Evolutionary conservation across 441 rosid genomes (phyloP).

Genomic region (Gossypium davidsonii): DNA sequence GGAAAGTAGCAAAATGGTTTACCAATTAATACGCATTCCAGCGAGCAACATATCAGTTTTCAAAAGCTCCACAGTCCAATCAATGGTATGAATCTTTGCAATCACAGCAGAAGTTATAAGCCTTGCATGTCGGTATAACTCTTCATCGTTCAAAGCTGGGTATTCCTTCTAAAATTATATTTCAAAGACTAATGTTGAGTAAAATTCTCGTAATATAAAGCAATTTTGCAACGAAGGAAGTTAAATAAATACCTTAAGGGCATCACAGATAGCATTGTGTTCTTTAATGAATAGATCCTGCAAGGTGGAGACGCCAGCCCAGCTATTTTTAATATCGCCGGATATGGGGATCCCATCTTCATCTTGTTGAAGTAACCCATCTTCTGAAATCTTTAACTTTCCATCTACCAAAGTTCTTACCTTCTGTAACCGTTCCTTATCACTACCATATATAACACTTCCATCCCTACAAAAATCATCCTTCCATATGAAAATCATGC

Average conservation of each 20-base stretch:
- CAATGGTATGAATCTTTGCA: constrained; percentile 79
- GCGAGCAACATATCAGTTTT: constrained; percentile 57
- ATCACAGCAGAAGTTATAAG: constrained; percentile 73
- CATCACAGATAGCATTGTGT: constrained; percentile 59
- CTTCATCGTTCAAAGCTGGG: constrained; percentile 43
- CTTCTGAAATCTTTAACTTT: constrained; percentile 48
- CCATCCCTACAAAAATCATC: constrained; percentile 44
- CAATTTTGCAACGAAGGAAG: too few relatives aligned
- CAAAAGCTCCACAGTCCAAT: constrained; percentile 77
- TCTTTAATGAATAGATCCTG: constrained; percentile 59
- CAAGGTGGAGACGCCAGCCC: constrained; percentile 60
- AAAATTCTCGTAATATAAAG: background rate
- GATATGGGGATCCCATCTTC: constrained; percentile 40
- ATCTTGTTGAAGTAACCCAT: constrained; percentile 47
- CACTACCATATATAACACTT: constrained; percentile 58
- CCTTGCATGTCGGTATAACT: constrained; percentile 51
- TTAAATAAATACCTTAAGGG: constrained; percentile 34
- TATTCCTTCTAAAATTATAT: constrained; percentile 30
- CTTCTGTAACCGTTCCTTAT: constrained; percentile 26
- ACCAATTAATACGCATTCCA: constrained; percentile 67
- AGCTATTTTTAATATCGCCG: constrained; percentile 60
- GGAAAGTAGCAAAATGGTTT: background rate
- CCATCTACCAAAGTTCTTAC: constrained; percentile 67
- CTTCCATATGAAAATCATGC: background rate
- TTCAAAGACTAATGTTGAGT: background rate